Percentiles rank a stretch among this genome's conserved stretches.
phyloP scores from a whole-genome alignment of 176 grass and related monocot species.

The Thinopyrum elongatum region DNA sequence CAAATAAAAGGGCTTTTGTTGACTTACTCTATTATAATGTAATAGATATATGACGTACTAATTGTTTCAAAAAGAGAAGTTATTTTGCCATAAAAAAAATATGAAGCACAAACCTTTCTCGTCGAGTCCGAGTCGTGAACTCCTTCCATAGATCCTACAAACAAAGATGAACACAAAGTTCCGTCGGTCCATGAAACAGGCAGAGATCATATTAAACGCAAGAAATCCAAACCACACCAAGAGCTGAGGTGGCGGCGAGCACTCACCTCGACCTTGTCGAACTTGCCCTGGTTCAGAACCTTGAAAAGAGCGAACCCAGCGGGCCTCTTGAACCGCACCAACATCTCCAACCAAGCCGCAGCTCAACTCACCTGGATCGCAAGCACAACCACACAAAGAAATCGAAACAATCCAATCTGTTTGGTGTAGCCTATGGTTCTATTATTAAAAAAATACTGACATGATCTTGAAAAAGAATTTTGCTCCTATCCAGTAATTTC shows the following conservation, averaged over 20 bases:
- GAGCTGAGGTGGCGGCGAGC: too few species aligned
- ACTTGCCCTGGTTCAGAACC: constrained; percentile 83
- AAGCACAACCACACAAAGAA: neutral
- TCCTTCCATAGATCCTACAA: constrained; percentile 87
- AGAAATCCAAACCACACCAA: neutral
- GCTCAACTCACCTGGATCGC: neutral
- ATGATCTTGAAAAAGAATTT: too few species aligned
- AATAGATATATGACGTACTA: neutral
- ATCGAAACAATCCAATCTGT: neutral
- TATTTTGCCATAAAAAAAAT: neutral
- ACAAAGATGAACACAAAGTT: neutral
- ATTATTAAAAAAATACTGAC: too few species aligned
- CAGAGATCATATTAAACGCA: neutral
- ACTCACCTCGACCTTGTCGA: too few species aligned
- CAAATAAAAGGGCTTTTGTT: too few species aligned
- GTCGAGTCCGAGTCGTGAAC: constrained; percentile 61
- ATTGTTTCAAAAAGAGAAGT: neutral
- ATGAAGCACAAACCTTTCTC: constrained; percentile 53
- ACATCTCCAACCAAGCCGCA: constrained; percentile 33
- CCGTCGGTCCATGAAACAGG: neutral
- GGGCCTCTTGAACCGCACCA: constrained; percentile 75
- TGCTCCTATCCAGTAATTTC: too few species aligned
- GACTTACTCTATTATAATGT: neutral
- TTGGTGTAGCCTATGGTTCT: too few species aligned
- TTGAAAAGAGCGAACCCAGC: constrained; percentile 84